Evolutionary conservation across 2,329 filamentous ascomycete genomes (phyloP).

Genomic region (Ilyonectria sp.): DNA sequence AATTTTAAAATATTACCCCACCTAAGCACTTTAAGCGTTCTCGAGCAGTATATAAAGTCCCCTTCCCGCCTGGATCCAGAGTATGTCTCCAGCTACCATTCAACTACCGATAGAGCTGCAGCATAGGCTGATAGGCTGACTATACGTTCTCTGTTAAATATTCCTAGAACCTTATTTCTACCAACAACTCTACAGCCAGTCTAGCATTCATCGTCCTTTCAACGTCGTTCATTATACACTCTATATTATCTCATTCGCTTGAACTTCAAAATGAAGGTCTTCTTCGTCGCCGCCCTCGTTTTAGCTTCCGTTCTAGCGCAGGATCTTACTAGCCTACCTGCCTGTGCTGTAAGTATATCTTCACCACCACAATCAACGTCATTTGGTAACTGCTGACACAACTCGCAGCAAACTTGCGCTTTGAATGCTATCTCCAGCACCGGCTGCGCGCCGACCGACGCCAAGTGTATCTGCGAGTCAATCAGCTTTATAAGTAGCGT

Average conservation of each 20-base stretch:
- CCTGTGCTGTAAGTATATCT: conserved; percentile 1
- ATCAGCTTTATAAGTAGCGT: background rate
- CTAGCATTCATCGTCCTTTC: background rate
- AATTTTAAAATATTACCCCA: background rate
- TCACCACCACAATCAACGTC: background rate
- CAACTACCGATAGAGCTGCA: background rate
- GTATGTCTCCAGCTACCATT: background rate
- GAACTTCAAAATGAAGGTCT: conserved; percentile 2
- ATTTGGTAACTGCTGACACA: background rate
- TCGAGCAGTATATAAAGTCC: background rate
- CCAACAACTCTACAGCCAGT: conserved; percentile 2
- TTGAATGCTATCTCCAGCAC: conserved; percentile 1
- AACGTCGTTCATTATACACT: conserved; percentile 1
- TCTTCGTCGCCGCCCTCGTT: background rate
- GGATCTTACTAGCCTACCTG: background rate
- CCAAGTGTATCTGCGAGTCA: conserved; percentile 1
- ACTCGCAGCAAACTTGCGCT: conserved; percentile 5
- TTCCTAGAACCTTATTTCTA: background rate
- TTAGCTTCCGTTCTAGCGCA: background rate
- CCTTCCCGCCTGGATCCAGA: background rate
- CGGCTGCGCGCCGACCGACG: background rate
- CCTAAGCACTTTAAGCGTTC: background rate
- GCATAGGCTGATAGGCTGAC: background rate
- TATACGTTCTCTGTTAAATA: background rate
- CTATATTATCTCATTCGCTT: background rate